phyloP scores from a whole-genome alignment of 1,284 basidiomycete species.

The Ceratobasidium sp. region DNA sequence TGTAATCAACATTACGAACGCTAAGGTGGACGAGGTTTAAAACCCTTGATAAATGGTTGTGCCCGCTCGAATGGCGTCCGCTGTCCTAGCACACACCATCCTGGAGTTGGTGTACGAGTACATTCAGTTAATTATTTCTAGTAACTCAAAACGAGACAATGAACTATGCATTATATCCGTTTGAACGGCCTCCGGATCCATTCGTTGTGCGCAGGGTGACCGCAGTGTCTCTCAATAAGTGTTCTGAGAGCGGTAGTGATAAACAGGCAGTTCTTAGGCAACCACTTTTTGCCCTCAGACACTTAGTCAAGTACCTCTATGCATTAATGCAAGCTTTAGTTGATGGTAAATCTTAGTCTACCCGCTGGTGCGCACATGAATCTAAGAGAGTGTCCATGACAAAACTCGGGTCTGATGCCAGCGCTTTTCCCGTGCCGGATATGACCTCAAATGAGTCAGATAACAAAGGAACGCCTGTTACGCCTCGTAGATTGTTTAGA shows the following conservation, averaged over 20 bases:
- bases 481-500: no score
- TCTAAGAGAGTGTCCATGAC: slow-evolving; percentile 37
- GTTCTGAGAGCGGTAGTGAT: no score
- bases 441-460: slow-evolving; percentile 54
- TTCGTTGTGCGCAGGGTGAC: no score
- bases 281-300: neutral
- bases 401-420: neutral
- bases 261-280: no score
- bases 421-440: slow-evolving; percentile 51
- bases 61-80: neutral
- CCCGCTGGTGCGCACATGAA: slow-evolving; percentile 53
- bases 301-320: slow-evolving; percentile 43
- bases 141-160: neutral
- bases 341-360: slow-evolving; percentile 51
- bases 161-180: neutral
- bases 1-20: no score
- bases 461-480: slow-evolving; percentile 41
- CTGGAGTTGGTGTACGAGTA: neutral
- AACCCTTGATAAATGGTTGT: no score
- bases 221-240: no score
- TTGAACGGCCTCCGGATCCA: no score
- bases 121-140: neutral
- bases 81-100: neutral
- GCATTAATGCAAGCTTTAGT: slow-evolving; percentile 51
- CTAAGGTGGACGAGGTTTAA: no score